These are phyloP conservation scores for Leccinum aurantiacum DNA, from an alignment of 768 basidiomycete genomes.

Conservation along the genomic window DNA sequence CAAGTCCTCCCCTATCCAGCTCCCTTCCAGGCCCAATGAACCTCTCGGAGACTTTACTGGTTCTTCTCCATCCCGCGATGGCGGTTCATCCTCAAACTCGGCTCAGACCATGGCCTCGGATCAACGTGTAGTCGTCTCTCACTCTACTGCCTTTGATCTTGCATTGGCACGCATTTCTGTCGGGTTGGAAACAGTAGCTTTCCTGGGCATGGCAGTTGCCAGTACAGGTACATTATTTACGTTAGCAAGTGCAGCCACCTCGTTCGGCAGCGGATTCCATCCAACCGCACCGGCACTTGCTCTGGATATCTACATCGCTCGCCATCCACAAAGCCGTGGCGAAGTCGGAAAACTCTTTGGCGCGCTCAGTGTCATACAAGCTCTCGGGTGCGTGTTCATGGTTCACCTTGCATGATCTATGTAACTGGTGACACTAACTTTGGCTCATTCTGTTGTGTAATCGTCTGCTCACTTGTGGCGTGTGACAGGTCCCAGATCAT, in stretches of 20 bases:
- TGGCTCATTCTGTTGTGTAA: not conserved
- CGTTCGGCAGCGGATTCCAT: conserved; percentile 61
- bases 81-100: conserved; percentile 2
- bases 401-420: too few species aligned
- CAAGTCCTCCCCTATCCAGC: conserved; percentile 40
- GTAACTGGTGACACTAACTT: too few species aligned
- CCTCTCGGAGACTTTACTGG: conserved; percentile 8
- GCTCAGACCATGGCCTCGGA: conserved; percentile 7
- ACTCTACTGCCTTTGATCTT: conserved; percentile 66
- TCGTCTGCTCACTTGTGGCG: not conserved
- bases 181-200: conserved; percentile 52
- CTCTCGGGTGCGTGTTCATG: conserved; percentile 49
- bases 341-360: conserved; percentile 81
- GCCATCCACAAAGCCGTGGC: conserved; percentile 41
- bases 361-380: conserved; percentile 71
- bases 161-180: conserved; percentile 61
- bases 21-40: conserved; percentile 18
- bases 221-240: conserved; percentile 52
- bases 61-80: conserved; percentile 2
- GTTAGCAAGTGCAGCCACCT: conserved; percentile 44
- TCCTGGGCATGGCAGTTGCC: conserved; percentile 49
- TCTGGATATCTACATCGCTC: conserved; percentile 58
- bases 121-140: too few species aligned
- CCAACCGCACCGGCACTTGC: conserved; percentile 75
- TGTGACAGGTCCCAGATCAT: conserved; percentile 58